Evolutionary conservation across 192 early-diverging fungal genomes (phyloP).

Genomic region (Coemansia reversa): DNA sequence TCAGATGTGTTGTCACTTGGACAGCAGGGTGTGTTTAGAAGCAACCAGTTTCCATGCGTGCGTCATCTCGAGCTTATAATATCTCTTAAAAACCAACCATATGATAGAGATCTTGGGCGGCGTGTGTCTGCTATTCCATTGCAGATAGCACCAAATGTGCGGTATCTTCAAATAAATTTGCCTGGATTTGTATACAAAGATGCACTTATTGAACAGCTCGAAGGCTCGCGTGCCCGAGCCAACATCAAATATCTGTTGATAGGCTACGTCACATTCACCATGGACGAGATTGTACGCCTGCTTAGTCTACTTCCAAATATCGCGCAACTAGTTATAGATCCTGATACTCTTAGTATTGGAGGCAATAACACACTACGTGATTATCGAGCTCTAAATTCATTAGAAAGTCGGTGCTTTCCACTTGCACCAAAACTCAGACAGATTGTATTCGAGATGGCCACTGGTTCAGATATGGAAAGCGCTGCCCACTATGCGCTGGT

Average conservation of each 20-base stretch:
- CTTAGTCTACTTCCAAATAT: constrained; percentile 4
- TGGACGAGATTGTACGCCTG: too few relatives aligned
- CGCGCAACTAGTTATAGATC: constrained; percentile 13
- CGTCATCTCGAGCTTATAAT: constrained; percentile 6
- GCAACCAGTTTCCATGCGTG: neutral
- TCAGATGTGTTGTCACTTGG: neutral
- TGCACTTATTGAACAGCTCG: constrained; percentile 6
- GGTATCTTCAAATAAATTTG: constrained; percentile 7
- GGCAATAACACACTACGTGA: too few relatives aligned
- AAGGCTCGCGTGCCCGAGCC: neutral
- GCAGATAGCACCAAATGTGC: constrained; percentile 7
- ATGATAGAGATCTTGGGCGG: neutral
- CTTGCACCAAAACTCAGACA: constrained; percentile 10
- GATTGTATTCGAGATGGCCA: constrained; percentile 16
- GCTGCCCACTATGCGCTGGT: constrained; percentile 21
- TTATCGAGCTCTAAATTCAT: too few relatives aligned
- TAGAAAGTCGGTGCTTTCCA: neutral
- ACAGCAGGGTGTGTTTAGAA: neutral
- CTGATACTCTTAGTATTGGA: constrained; percentile 6
- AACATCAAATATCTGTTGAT: too few relatives aligned
- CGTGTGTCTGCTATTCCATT: constrained; percentile 4
- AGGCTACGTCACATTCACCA: too few relatives aligned
- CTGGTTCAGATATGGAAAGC: constrained; percentile 16
- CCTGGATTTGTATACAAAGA: constrained; percentile 13
- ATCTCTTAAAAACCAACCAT: constrained; percentile 13